Evolutionary conservation across 2,329 filamentous ascomycete species (phyloP).

Genomic region (Fusarium sp.): DNA sequence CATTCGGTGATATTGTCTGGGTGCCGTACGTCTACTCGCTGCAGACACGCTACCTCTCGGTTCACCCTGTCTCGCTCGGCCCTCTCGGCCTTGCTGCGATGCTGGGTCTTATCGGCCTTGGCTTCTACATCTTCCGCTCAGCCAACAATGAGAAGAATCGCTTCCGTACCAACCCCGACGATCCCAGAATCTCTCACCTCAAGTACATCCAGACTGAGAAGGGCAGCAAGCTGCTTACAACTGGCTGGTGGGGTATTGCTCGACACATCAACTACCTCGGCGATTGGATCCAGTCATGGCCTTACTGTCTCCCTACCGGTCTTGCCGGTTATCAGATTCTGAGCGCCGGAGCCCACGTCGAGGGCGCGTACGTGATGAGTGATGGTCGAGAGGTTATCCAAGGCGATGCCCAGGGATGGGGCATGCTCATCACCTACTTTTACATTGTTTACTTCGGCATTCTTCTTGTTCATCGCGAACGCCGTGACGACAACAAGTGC

Average conservation of each 20-base stretch:
- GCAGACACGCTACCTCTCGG: slow-evolving; percentile 85
- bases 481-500: slow-evolving; percentile 92
- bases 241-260: slow-evolving; percentile 93
- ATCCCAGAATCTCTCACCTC: slow-evolving; percentile 82
- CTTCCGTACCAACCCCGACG: slow-evolving; percentile 88
- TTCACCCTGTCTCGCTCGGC: slow-evolving; percentile 85
- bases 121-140: slow-evolving; percentile 94
- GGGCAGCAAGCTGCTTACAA: slow-evolving; percentile 83
- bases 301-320: slow-evolving; percentile 88
- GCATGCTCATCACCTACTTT: slow-evolving; percentile 92
- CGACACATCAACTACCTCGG: slow-evolving; percentile 97
- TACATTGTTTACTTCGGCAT: slow-evolving; percentile 93
- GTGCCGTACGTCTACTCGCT: slow-evolving; percentile 89
- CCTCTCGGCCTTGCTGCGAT: slow-evolving; percentile 73
- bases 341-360: slow-evolving; percentile 62
- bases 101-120: slow-evolving; percentile 73
- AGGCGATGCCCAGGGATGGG: slow-evolving; percentile 82
- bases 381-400: slow-evolving; percentile 76
- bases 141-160: slow-evolving; percentile 95
- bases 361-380: slow-evolving; percentile 67
- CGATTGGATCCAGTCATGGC: slow-evolving; percentile 95
- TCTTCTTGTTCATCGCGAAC: slow-evolving; percentile 86
- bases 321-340: slow-evolving; percentile 84
- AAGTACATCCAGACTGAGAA: slow-evolving; percentile 86
- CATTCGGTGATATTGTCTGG: slow-evolving; percentile 94